These are phyloP conservation scores for Apiospora aurea DNA, from an alignment of 2,329 filamentous ascomycete species.

Conservation along the genomic window DNA sequence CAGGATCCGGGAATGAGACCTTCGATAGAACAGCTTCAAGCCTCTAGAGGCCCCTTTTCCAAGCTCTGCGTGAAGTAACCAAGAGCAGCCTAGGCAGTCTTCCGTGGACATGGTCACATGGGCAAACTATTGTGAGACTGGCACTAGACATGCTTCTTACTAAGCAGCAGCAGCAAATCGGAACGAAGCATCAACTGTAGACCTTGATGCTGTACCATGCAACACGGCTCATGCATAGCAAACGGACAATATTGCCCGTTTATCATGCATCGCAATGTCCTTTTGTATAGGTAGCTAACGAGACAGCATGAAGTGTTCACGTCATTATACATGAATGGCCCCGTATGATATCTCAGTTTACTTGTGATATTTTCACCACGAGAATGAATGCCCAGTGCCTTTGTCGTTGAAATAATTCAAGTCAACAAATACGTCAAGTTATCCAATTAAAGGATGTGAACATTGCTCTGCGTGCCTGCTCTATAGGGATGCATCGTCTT, in stretches of 20 bases:
- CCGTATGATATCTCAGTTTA: neutral
- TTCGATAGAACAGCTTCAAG: neutral
- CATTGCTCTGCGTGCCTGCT: conserved; percentile 19
- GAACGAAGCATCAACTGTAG: neutral
- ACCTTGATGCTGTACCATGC: neutral
- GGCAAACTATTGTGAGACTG: neutral
- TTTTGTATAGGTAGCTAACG: neutral
- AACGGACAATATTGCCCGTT: neutral
- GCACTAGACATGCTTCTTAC: neutral
- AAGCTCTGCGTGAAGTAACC: neutral
- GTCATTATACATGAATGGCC: neutral
- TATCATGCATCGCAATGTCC: neutral
- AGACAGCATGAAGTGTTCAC: neutral
- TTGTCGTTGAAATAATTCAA: neutral
- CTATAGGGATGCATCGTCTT: conserved; percentile 8
- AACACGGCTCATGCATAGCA: neutral
- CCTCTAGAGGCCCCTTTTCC: neutral
- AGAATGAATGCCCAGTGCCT: neutral
- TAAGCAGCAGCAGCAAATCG: neutral
- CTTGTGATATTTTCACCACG: neutral
- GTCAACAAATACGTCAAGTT: neutral
- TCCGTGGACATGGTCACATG: neutral
- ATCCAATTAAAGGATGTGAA: conserved; percentile 7
- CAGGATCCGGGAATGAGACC: neutral
- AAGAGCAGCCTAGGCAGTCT: neutral